These are phyloP conservation scores for Ziziphus jujuba DNA, from an alignment of 306 rosid genomes.

Conservation along the genomic window DNA sequence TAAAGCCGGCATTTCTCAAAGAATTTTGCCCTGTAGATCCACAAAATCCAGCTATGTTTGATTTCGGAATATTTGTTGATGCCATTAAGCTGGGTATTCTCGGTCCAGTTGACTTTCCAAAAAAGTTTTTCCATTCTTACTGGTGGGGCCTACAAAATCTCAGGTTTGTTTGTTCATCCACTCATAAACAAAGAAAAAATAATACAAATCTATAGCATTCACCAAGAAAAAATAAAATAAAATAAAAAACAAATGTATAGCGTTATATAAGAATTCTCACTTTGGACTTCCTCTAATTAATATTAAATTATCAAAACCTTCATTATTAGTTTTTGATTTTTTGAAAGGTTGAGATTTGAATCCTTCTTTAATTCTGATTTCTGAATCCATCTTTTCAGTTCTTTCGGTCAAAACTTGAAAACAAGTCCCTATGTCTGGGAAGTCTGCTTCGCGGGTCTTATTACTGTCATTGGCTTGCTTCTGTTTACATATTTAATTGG, in stretches of 20 bases:
- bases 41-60: not conserved
- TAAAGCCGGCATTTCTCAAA: not conserved
- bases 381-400: too few species aligned
- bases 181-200: not conserved
- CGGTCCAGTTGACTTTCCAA: not conserved
- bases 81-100: not conserved
- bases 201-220: not conserved
- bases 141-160: slow-evolving; percentile 14
- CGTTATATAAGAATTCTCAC: too few species aligned
- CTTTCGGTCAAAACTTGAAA: too few species aligned
- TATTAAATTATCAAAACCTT: too few species aligned
- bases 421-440: too few species aligned
- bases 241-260: not conserved
- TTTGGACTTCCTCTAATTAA: too few species aligned
- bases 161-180: not conserved
- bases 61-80: slow-evolving; percentile 9
- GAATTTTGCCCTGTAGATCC: slow-evolving; percentile 6
- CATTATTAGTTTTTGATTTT: too few species aligned
- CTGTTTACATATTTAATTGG: not conserved
- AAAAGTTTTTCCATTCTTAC: not conserved
- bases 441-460: too few species aligned
- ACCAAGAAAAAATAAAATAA: not conserved
- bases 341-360: too few species aligned
- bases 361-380: too few species aligned
- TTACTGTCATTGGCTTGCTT: not conserved